These are phyloP conservation scores for Rhizophagus prolifer DNA, from an alignment of 192 early-diverging fungal species.

Conservation along the genomic window DNA sequence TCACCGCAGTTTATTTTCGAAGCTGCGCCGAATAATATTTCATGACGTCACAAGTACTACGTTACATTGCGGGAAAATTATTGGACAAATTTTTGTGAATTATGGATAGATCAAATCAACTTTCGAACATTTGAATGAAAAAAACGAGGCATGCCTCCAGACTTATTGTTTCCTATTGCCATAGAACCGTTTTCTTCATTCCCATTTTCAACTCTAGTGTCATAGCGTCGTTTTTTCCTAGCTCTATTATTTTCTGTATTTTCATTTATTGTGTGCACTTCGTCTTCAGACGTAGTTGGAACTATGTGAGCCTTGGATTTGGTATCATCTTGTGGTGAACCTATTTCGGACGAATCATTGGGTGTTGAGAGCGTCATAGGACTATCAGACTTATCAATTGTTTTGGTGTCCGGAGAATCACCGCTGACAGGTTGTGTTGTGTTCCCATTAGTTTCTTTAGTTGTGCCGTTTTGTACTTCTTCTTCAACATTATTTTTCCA, in stretches of 20 bases:
- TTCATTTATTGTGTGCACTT: neutral
- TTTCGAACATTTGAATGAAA: neutral
- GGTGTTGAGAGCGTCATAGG: neutral
- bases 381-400: neutral
- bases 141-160: conserved; percentile 2
- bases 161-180: neutral
- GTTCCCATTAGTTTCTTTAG: conserved; percentile 4
- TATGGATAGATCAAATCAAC: neutral
- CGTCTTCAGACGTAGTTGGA: neutral
- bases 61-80: neutral
- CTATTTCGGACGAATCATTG: conserved; percentile 18
- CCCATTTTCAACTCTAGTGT: neutral
- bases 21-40: neutral
- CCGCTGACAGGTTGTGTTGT: neutral
- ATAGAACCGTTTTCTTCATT: neutral
- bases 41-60: neutral
- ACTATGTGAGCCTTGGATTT: neutral
- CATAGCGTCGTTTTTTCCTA: conserved; percentile 4
- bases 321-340: conserved; percentile 10
- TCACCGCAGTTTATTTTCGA: neutral
- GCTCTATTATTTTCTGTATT: neutral
- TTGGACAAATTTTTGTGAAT: neutral
- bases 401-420: conserved; percentile 4
- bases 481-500: neutral
- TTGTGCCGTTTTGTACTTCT: neutral